These are phyloP conservation scores for Claviceps fusiformis DNA, from an alignment of 2,329 filamentous ascomycete species.

Conservation along the genomic window DNA sequence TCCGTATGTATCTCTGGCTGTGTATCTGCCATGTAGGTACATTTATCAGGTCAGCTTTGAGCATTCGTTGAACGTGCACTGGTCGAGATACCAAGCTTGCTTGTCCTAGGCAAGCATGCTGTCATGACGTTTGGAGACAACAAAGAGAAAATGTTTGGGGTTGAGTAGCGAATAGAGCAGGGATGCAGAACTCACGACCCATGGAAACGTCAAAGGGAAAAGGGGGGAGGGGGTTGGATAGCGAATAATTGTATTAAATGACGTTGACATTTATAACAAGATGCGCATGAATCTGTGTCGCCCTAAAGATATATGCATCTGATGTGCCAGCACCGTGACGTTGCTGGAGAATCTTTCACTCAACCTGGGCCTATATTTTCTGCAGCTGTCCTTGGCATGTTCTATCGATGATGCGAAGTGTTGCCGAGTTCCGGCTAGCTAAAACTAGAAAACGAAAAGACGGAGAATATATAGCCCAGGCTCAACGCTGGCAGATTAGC, in stretches of 20 bases:
- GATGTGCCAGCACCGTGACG: neutral
- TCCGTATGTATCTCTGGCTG: neutral
- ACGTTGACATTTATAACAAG: neutral
- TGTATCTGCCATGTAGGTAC: neutral
- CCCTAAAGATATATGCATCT: conserved; percentile 1
- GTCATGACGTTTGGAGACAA: neutral
- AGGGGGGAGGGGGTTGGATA: neutral
- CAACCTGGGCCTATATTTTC: neutral
- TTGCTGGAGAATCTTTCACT: neutral
- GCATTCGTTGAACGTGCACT: no score
- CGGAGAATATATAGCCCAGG: no score
- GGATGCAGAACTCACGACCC: neutral
- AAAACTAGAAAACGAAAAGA: no score
- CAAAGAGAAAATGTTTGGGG: neutral
- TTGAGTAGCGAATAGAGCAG: neutral
- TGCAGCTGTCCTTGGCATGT: neutral
- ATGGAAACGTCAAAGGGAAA: neutral
- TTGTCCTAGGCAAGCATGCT: neutral
- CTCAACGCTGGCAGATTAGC: no score
- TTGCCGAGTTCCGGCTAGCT: neutral
- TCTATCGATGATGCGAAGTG: neutral
- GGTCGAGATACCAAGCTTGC: neutral
- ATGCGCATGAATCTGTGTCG: neutral
- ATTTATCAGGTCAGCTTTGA: neutral
- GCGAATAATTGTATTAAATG: neutral